Evolutionary conservation across 2,329 filamentous ascomycete genomes (phyloP), one percentile per base, ranked within the genome.

Genomic region (Aspergillus arachidicola): DNA sequence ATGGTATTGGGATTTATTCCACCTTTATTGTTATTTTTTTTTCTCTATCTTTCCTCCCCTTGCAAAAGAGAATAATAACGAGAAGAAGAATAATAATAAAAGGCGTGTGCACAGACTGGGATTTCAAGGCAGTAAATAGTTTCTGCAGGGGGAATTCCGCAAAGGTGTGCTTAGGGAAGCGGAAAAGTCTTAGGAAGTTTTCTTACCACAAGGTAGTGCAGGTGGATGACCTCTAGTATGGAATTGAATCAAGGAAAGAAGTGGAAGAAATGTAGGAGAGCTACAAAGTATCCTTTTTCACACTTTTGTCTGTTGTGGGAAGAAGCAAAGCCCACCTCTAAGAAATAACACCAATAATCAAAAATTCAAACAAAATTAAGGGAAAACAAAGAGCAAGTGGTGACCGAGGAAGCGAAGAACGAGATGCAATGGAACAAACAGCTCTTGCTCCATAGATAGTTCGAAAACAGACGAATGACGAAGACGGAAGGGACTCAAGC

Each of bases 141-240:
- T 59, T 62, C 63, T 62, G 61, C 59, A 65, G 59, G 57, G 60
- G 57, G 57, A 36, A 36, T 36, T 36, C 14, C 34, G 34, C 12
- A 45, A 45, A 58, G 14, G 55, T 23, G 50, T 36, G 38, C 55
- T 57, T 55, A 36, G 56, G 50, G 30, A 53, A 21, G 26, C 21
- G 21, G 32, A 6, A 30, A 30, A 34, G 16, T 16, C 14, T 28
- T 45, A 46, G 6, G 16, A 6, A 32, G 11, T 34, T 53, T 21
- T 48, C 30, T 30, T 32, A 58, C 28, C 56, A 26, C 28, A 57
- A 23, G 51, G 23, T 21, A 45, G 36, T 34, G 30, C 34, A 56
- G 38, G 21, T 50, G 41, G 26, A 59, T 41, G n/a, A 16, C 16
- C 32, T 51, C 46, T 23, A 57, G 45, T 19, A 41, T 53, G 45